These are phyloP conservation scores for Globisporangium takayamanum DNA, from an alignment of 352 stramenopile genomes.

Conservation along the genomic window DNA sequence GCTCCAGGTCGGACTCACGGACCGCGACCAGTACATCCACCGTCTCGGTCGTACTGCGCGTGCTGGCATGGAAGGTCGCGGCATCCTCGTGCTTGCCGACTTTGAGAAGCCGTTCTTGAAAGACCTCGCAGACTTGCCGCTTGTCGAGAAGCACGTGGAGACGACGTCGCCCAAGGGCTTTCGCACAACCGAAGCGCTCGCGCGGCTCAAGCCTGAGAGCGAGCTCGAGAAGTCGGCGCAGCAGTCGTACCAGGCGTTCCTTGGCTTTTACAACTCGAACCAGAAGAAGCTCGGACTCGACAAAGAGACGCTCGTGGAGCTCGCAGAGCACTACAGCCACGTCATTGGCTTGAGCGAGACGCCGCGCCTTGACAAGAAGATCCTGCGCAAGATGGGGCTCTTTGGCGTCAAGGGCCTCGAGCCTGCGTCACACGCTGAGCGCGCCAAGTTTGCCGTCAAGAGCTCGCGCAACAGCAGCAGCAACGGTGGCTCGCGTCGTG, in stretches of 20 bases:
- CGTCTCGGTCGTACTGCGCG: conserved; percentile 91
- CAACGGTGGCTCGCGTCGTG: not conserved
- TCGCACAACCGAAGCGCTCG: conserved; percentile 14
- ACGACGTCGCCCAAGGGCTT: not conserved
- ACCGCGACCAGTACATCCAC: conserved; percentile 94
- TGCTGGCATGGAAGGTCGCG: conserved; percentile 81
- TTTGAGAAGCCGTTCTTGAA: conserved; percentile 79
- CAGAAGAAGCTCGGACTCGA: conserved; percentile 30
- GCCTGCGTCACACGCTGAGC: conserved; percentile 10
- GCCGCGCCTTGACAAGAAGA: conserved; percentile 82
- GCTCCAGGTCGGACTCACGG: conserved; percentile 78
- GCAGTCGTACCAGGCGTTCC: conserved; percentile 91
- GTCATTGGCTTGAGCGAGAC: conserved; percentile 60
- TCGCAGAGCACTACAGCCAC: conserved; percentile 64
- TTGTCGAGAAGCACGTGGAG: conserved; percentile 17
- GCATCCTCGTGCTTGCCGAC: conserved; percentile 75
- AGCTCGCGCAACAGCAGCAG: conserved; percentile 2
- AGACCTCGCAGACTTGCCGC: conserved; percentile 59
- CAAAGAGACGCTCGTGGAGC: conserved; percentile 56
- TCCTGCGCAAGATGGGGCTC: conserved; percentile 86
- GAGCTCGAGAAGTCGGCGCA: conserved; percentile 74
- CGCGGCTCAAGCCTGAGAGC: conserved; percentile 30
- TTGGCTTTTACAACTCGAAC: conserved; percentile 92
- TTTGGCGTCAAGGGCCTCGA: conserved; percentile 70
- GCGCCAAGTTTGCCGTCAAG: conserved; percentile 13